Conservation (phyloP, 148 eudicot species). For the Cornus florida region DNA sequence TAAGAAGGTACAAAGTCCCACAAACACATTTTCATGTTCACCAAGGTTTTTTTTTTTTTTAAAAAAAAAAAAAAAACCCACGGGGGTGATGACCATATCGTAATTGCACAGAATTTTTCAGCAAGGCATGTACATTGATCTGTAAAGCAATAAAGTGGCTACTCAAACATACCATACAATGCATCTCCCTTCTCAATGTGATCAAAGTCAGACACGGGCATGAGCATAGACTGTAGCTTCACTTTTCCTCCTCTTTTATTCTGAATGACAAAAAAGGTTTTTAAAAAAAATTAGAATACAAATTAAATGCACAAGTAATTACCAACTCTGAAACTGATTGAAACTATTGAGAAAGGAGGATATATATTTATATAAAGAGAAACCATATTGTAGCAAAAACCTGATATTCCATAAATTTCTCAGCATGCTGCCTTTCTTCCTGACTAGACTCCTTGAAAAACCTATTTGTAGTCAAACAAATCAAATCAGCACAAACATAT, state of each 20-base stretch:
- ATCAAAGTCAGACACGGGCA: slow-evolving; percentile 68
- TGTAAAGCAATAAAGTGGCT: neutral
- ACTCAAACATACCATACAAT: slow-evolving; percentile 46
- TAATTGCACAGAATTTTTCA: neutral
- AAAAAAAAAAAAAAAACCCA: neutral
- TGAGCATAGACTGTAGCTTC: slow-evolving; percentile 46
- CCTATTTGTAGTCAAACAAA: slow-evolving; percentile 26
- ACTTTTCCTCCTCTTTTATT: slow-evolving; percentile 90
- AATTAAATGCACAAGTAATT: neutral
- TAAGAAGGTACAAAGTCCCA: too few species aligned
- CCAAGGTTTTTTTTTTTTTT: neutral
- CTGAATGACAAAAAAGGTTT: slow-evolving; percentile 29
- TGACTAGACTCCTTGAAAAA: slow-evolving; percentile 83
- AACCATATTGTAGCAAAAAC: slow-evolving; percentile 21
- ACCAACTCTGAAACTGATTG: neutral
- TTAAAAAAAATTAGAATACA: too few species aligned
- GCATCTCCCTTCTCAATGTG: slow-evolving; percentile 87
- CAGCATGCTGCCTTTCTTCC: slow-evolving; percentile 91
- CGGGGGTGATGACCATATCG: neutral
- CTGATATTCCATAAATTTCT: slow-evolving; percentile 88
- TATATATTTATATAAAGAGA: neutral
- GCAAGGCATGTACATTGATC: neutral
- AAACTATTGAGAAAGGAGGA: neutral
- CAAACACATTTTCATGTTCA: neutral
- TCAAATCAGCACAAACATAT: neutral